These are phyloP conservation scores for Hibiscus trionum DNA, from an alignment of 345 rosid species.

Conservation along the genomic window DNA sequence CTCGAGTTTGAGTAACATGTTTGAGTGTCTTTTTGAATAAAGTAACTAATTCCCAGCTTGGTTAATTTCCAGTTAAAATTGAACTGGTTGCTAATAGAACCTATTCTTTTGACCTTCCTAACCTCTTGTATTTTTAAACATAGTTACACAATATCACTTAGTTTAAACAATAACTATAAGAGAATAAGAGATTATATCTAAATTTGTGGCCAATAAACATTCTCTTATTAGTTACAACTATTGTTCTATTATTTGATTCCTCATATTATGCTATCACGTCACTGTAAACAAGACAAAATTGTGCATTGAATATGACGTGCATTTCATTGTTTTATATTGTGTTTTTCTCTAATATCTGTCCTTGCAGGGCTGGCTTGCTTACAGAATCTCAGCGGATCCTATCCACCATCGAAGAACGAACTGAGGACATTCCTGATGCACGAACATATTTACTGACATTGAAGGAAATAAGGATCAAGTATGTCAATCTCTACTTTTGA, in stretches of 20 bases:
- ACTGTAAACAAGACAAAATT: neutral
- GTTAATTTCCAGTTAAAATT: neutral
- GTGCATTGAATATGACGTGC: conserved; percentile 1
- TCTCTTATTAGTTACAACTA: neutral
- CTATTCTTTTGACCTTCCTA: neutral
- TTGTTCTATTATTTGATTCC: neutral
- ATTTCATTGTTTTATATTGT: neutral
- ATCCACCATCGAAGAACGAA: conserved; percentile 51
- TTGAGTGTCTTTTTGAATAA: neutral
- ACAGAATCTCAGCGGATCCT: conserved; percentile 81
- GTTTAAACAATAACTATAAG: neutral
- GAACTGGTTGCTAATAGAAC: neutral
- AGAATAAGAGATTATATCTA: neutral
- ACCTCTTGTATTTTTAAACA: neutral
- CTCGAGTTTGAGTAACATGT: neutral
- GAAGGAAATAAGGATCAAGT: conserved; percentile 74
- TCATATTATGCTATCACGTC: neutral
- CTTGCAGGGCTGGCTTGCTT: conserved; percentile 68
- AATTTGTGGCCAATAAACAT: neutral
- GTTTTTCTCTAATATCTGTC: neutral
- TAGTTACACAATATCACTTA: neutral
- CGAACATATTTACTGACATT: conserved; percentile 70
- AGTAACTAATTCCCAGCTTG: neutral
- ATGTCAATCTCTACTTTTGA: neutral
- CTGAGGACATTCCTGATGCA: conserved; percentile 75